These are phyloP conservation scores for Penicillium sp. DNA, from an alignment of 2,329 filamentous ascomycete species.

Conservation along the genomic window DNA sequence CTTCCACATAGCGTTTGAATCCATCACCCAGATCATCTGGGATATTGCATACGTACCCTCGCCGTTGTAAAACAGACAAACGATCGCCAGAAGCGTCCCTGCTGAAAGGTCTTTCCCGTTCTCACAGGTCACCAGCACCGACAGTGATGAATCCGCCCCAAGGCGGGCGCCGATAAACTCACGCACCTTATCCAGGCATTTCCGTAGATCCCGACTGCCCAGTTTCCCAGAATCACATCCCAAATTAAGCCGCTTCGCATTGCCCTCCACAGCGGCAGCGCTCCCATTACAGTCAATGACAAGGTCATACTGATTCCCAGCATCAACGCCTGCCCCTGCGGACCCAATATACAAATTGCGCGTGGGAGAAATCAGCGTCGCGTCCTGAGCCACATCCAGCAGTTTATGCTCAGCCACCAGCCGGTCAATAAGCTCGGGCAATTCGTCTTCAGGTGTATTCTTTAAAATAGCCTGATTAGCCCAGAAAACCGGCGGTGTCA, in stretches of 20 bases:
- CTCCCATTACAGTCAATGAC: slow-evolving; percentile 42
- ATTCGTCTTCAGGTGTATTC: slow-evolving; percentile 62
- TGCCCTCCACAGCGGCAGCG: slow-evolving; percentile 35
- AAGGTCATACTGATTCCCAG: slow-evolving; percentile 46
- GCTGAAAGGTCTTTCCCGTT: slow-evolving; percentile 78
- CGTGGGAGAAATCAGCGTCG: slow-evolving; percentile 38
- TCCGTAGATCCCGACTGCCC: slow-evolving; percentile 78
- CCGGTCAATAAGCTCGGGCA: slow-evolving; percentile 52
- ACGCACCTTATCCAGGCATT: slow-evolving; percentile 63
- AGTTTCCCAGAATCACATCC: slow-evolving; percentile 70
- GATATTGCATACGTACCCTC: slow-evolving; percentile 48
- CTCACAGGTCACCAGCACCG: slow-evolving; percentile 65
- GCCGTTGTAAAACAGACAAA: slow-evolving; percentile 71
- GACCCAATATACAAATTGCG: slow-evolving; percentile 35
- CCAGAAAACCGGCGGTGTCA: slow-evolving; percentile 83
- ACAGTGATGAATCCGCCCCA: slow-evolving; percentile 26
- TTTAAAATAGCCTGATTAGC: slow-evolving; percentile 61
- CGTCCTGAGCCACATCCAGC: slow-evolving; percentile 20
- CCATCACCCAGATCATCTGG: slow-evolving; percentile 2
- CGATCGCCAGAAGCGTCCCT: slow-evolving; percentile 70
- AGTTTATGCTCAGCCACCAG: slow-evolving; percentile 37
- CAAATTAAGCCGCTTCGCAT: slow-evolving; percentile 51
- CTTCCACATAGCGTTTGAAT: slow-evolving; percentile 22
- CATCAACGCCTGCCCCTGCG: slow-evolving; percentile 30
- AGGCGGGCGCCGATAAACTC: slow-evolving; percentile 50